Conservation (phyloP, 495 filamentous ascomycete genomes). For the Annulohypoxylon maeteangense region DNA sequence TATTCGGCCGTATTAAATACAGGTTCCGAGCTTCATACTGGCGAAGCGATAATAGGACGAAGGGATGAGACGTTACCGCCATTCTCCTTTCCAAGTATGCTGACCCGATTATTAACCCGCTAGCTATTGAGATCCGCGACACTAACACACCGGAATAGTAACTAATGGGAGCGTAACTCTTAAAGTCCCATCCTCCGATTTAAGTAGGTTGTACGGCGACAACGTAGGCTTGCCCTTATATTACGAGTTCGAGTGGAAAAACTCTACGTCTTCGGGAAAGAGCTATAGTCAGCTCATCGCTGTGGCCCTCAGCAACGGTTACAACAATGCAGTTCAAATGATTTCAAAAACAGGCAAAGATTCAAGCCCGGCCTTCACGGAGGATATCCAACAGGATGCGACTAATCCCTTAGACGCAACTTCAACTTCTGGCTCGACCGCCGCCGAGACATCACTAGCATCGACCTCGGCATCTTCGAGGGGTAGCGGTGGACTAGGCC, state of each 20-base stretch:
- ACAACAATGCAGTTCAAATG: background rate
- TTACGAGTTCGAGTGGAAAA: conserved; percentile 35
- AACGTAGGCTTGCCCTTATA: conserved; percentile 22
- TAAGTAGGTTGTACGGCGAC: background rate
- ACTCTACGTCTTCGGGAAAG: conserved; percentile 16
- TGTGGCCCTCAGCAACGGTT: background rate
- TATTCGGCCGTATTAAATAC: background rate
- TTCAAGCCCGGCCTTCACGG: background rate
- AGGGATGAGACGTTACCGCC: conserved; percentile 2
- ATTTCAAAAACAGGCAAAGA: background rate
- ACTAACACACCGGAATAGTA: conserved; percentile 18
- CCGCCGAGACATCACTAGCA: background rate
- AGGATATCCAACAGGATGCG: background rate
- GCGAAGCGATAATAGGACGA: background rate
- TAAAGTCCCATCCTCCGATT: background rate
- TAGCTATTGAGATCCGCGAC: background rate
- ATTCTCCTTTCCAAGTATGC: conserved; percentile 23
- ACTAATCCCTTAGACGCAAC: background rate
- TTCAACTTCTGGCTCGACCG: conserved; percentile 2
- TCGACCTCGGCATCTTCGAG: background rate
- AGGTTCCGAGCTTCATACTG: background rate
- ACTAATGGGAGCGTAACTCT: conserved; percentile 20
- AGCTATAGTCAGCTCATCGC: conserved; percentile 35
- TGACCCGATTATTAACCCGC: background rate
- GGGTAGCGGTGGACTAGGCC: conserved; percentile 36